Conservation (phyloP, 2,329 filamentous ascomycete species). For the Didymella pomorum region DNA sequence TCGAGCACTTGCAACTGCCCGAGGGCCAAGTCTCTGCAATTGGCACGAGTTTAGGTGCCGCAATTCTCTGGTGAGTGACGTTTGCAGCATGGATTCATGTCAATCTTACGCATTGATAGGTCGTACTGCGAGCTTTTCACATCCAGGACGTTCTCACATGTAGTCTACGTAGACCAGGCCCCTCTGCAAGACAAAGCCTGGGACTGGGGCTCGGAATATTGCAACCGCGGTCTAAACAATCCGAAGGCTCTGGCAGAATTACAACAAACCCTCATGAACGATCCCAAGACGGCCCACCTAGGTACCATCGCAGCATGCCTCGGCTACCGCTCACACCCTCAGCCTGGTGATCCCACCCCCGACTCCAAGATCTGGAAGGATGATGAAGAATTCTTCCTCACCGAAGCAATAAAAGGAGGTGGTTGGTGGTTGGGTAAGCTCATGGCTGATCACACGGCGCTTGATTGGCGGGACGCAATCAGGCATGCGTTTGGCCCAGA, state of each 20-base stretch:
- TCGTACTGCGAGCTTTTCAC: constrained; percentile 41
- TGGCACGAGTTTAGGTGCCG: constrained; percentile 33
- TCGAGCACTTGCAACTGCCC: constrained; percentile 28
- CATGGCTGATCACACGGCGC: constrained; percentile 41
- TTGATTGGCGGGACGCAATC: constrained; percentile 38
- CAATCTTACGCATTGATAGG: constrained; percentile 12
- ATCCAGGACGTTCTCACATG: constrained; percentile 27
- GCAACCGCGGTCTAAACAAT: constrained; percentile 35
- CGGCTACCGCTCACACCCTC: constrained; percentile 33
- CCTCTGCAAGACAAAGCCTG: constrained; percentile 38
- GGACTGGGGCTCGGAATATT: constrained; percentile 35
- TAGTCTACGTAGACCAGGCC: constrained; percentile 42
- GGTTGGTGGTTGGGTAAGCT: constrained; percentile 42
- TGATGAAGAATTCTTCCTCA: constrained; percentile 38
- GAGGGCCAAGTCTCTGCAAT: constrained; percentile 24
- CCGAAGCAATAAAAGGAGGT: constrained; percentile 35
- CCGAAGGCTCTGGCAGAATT: constrained; percentile 24
- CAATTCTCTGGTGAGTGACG: constrained; percentile 31
- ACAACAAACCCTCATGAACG: constrained; percentile 24
- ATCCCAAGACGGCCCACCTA: constrained; percentile 27
- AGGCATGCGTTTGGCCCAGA: constrained; percentile 28
- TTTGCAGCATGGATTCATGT: no score
- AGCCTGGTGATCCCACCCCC: constrained; percentile 22
- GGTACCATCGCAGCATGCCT: constrained; percentile 38
- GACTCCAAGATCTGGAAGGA: constrained; percentile 27